These are phyloP conservation scores for Mycena maculata DNA, from an alignment of 768 basidiomycete species.

Conservation along the genomic window DNA sequence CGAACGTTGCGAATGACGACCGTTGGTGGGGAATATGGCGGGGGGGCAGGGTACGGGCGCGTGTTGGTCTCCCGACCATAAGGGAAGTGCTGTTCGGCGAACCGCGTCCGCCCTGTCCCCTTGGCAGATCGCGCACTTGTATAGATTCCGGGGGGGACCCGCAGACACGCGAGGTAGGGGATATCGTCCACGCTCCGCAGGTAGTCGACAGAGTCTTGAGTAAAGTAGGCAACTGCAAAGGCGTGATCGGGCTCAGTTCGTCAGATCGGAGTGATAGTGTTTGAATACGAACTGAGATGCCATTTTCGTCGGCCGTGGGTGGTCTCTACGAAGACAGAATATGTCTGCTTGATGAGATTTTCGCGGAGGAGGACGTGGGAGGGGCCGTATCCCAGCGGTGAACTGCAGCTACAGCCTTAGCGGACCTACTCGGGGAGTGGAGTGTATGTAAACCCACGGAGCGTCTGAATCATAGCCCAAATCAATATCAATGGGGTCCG, in stretches of 20 bases:
- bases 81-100: conserved; percentile 12
- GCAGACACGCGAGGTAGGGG: conserved; percentile 62
- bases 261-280: conserved; percentile 16
- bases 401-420: conserved; percentile 34
- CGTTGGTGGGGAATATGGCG: not conserved
- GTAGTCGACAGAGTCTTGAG: conserved; percentile 66
- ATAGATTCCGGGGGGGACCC: conserved; percentile 71
- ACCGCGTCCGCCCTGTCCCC: conserved; percentile 37
- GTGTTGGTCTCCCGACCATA: conserved; percentile 15
- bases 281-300: conserved; percentile 73
- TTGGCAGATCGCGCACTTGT: conserved; percentile 71
- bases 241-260: conserved; percentile 25
- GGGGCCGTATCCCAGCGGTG: conserved; percentile 36
- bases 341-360: conserved; percentile 81
- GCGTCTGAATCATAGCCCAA: conserved; percentile 62
- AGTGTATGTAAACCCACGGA: conserved; percentile 51
- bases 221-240: conserved; percentile 79
- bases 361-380: conserved; percentile 49
- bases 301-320: conserved; percentile 77
- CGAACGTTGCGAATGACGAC: not conserved
- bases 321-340: conserved; percentile 81
- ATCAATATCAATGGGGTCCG: conserved; percentile 59
- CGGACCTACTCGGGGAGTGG: not conserved
- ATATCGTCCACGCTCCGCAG: conserved; percentile 71
- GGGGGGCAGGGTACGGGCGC: not conserved